A percentile compares a stretch with the other conserved stretches of the same genome.
Conservation (phyloP, 331 rosid species). For the Ulmus americana region DNA sequence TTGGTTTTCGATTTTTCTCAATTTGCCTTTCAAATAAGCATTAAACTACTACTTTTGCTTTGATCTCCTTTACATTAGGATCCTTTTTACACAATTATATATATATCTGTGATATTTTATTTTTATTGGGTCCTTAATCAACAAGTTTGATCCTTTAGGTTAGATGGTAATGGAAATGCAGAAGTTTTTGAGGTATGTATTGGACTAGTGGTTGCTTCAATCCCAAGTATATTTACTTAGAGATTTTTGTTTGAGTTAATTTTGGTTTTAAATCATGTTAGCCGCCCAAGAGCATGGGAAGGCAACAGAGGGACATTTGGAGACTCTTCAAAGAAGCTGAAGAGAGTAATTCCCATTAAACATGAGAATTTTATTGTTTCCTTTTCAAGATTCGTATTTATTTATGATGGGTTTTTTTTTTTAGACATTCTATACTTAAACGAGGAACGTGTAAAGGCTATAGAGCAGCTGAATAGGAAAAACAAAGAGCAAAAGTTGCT, state of each 20-base stretch:
- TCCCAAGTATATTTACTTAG: not conserved
- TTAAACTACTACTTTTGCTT: not conserved
- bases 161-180: conserved; percentile 33
- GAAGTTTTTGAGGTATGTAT: conserved; percentile 40
- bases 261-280: conserved; percentile 13
- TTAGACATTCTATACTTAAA: conserved; percentile 66
- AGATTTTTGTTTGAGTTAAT: conserved; percentile 4
- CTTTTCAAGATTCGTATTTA: conserved; percentile 6
- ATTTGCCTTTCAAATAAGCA: not conserved
- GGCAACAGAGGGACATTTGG: conserved; percentile 48
- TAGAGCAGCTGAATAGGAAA: conserved; percentile 49
- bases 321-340: conserved; percentile 72
- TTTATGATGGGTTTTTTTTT: conserved; percentile 8
- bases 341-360: conserved; percentile 48
- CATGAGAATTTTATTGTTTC: not conserved
- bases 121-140: not conserved
- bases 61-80: too few relatives aligned
- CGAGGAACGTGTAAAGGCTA: conserved; percentile 53
- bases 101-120: not conserved
- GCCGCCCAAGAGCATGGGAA: conserved; percentile 36
- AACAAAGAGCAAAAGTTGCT: conserved; percentile 48
- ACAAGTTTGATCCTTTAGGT: conserved; percentile 37
- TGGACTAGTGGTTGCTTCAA: not conserved
- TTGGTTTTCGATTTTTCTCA: not conserved
- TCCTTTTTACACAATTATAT: too few relatives aligned